These are phyloP conservation scores for Glycine latifolia DNA, from an alignment of 306 rosid species.

Conservation along the genomic window DNA sequence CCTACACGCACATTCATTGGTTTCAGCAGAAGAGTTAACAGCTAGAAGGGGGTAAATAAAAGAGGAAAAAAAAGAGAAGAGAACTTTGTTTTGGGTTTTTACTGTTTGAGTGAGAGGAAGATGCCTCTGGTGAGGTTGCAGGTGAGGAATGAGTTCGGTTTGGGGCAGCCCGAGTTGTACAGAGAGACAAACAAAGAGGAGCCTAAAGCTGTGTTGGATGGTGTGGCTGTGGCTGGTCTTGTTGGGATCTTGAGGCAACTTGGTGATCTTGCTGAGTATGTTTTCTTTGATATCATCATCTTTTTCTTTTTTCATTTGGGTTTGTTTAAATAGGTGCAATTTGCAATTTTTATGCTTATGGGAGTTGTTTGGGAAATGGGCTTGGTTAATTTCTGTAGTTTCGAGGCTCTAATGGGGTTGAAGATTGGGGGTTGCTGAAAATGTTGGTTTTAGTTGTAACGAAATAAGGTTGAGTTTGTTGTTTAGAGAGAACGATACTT, in stretches of 20 bases:
- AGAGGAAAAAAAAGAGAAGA: too few relatives aligned
- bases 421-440: conserved; percentile 10
- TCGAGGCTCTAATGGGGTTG: conserved; percentile 38
- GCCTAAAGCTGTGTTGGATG: conserved; percentile 93
- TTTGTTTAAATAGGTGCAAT: conserved; percentile 25
- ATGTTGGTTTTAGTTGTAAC: conserved; percentile 34
- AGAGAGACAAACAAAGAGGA: conserved; percentile 69
- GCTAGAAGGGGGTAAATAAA: neutral
- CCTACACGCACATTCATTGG: conserved; percentile 42
- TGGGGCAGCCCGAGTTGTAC: conserved; percentile 81
- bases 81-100: conserved; percentile 10
- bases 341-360: conserved; percentile 1
- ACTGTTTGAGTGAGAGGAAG: conserved; percentile 36
- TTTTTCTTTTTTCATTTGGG: neutral
- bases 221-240: conserved; percentile 91
- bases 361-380: conserved; percentile 44
- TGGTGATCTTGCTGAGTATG: conserved; percentile 99
- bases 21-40: conserved; percentile 20
- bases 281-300: conserved; percentile 38
- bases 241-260: conserved; percentile 98
- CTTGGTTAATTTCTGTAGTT: conserved; percentile 37
- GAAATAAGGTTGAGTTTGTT: conserved; percentile 18
- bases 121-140: conserved; percentile 88
- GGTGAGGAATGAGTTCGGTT: conserved; percentile 77
- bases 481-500: neutral